Base-by-base conservation (phyloP, 441 rosid species). In the Syzygium malaccense region DNA sequence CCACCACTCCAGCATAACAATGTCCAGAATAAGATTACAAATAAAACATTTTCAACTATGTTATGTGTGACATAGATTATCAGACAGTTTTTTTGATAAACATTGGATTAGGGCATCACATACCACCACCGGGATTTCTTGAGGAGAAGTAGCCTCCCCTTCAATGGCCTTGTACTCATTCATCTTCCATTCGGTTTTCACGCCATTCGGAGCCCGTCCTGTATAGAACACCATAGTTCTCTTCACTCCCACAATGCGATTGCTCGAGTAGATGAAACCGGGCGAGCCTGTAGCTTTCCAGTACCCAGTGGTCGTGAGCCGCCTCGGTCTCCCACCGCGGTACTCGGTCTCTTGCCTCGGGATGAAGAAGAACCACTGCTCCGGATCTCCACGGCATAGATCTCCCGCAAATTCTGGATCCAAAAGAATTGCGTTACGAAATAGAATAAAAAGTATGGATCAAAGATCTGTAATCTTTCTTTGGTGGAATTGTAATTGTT, bases 241-340 rank as follows among this genome's bases (percentile, higher is more conserved):
- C 88, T 92, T 95, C 45, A 88, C 53, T 14, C 94, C 96, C 19
- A 95, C 88, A 1, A 90, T 33, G 2, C 91, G 93, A 88, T 92
- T 90, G 7, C 51, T 58, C 18, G 94, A 94, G 89, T 87, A 94
- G 58, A 95, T 91, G 30, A 8, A 84, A n/a, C 92, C 87, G 4
- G 94, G 94, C 28, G 93, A 91, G 19, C 96, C 96, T 0, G 95
- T 94, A 1, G 95, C 92, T 86, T 94, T 94, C 96, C 96, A 94
- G 53, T 92, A 94, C 48, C 96, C 96, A 6, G 60, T 85, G 19
- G 89, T 51, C 15, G 95, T 94, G 7, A 90, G 92, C 75, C 95
- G 91, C 25, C 87, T 92, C 1, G 95, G 94, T 53, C 93, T 92
- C 79, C 95, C 95, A 20, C 95, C 94, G 0, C 92, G 83, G 2